These are phyloP conservation scores for Coemansia aciculifera DNA, from an alignment of 192 early-diverging fungal genomes.

Conservation along the genomic window DNA sequence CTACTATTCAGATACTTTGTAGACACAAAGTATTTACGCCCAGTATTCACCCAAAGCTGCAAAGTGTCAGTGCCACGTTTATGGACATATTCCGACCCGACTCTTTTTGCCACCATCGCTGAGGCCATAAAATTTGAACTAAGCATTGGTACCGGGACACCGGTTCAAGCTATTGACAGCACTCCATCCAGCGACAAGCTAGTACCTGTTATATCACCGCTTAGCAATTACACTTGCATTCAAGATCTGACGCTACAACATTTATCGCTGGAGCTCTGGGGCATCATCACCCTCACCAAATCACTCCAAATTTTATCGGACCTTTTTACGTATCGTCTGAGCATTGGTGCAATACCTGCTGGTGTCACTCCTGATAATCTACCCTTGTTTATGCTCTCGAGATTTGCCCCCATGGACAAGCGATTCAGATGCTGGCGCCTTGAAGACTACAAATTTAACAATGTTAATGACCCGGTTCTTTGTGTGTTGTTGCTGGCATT, in stretches of 20 bases:
- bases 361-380: background rate
- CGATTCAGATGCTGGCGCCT: background rate
- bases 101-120: background rate
- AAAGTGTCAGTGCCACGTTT: background rate
- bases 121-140: background rate
- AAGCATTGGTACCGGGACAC: background rate
- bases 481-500: background rate
- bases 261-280: background rate
- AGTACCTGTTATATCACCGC: background rate
- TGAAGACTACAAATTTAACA: background rate
- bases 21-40: background rate
- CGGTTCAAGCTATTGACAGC: background rate
- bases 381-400: background rate
- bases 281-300: background rate
- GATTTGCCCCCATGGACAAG: background rate
- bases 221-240: background rate
- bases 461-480: background rate
- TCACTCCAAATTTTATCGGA: background rate
- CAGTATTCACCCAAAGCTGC: background rate
- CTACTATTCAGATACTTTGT: background rate
- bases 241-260: background rate
- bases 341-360: background rate
- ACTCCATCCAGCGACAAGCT: background rate
- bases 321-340: no score
- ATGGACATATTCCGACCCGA: background rate